Base-by-base conservation (phyloP, 1,139 yeast genomes). In the Kluyveromyces sp. region DNA sequence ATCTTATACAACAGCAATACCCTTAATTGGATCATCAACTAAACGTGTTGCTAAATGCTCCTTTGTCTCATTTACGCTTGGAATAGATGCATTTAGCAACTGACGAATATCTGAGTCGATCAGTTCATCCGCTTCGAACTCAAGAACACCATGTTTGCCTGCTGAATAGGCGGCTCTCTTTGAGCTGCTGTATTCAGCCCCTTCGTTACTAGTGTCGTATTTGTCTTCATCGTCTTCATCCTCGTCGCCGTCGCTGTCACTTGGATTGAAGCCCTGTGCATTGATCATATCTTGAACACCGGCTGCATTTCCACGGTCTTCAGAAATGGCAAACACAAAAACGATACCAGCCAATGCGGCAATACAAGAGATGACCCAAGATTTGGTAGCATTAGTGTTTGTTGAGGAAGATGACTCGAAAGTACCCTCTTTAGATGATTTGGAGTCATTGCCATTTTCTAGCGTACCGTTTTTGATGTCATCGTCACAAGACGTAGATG, bases 331-430 rank as follows among this genome's bases (percentile, higher is more conserved):
- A 34, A 47, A 36, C 29, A 49, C 45, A 35, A 45, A 37, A 2
- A 48, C 31, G 4, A 47, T 44, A 25, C 48, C 47, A 28, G 44
- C 43, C 3, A 44, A 37, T 10, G 48, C 50, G 25, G 48, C 47
- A n/a, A 44, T 39, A 7, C 50, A 38, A 26, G 42, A 50, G 6
- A 45, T 35, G 7, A 49, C 37, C 43, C 50, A 30, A 7, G 46
- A 37, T 29, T 46, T 45, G 21, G 46, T 38, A 33, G 43, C 35
- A 32, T 47, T 49, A 10, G 53, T 39, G 27, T 46, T 48, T n/a
- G 43, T 37, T 10, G 53, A 50, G 21, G 36, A 37, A 15, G 37
- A 47, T 25, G 43, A 41, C 30, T 38, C 41, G 25, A 29, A 38
- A 3, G 39, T 37, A 6, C 30, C 41, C 2, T 21, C 25, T 4